phyloP scores from a whole-genome alignment of 768 basidiomycete species.

The Tephrocybe sp. region DNA sequence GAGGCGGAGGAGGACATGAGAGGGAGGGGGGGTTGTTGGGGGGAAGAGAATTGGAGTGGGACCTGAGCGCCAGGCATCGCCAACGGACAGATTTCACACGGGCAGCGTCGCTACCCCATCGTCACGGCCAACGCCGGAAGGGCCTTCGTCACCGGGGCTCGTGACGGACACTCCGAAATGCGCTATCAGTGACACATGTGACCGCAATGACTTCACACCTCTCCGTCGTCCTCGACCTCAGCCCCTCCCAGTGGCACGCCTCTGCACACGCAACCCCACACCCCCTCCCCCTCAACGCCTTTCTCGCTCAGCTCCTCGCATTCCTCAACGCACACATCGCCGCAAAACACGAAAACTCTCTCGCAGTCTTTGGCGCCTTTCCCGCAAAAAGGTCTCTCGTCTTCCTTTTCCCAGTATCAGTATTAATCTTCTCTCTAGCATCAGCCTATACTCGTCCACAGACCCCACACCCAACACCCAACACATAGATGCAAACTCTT shows the following conservation, averaged over 20 bases:
- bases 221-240: slow-evolving; percentile 82
- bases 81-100: slow-evolving; percentile 56
- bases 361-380: slow-evolving; percentile 89
- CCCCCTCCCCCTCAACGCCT: slow-evolving; percentile 60
- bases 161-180: slow-evolving; percentile 49
- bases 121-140: slow-evolving; percentile 60
- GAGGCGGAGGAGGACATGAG: slow-evolving; percentile 29
- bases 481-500: slow-evolving; percentile 71
- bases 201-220: slow-evolving; percentile 45
- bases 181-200: slow-evolving; percentile 24
- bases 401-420: neutral
- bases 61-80: slow-evolving; percentile 52
- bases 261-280: slow-evolving; percentile 35
- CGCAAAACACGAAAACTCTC: slow-evolving; percentile 83
- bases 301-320: slow-evolving; percentile 82
- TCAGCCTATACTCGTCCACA: slow-evolving; percentile 74
- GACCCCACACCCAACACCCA: slow-evolving; percentile 39
- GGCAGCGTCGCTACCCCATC: slow-evolving; percentile 54
- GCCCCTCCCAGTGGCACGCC: slow-evolving; percentile 83
- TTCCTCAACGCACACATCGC: slow-evolving; percentile 95
- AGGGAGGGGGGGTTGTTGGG: slow-evolving; percentile 29
- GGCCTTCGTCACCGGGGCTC: slow-evolving; percentile 54
- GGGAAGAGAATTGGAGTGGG: slow-evolving; percentile 40
- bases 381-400: slow-evolving; percentile 71
- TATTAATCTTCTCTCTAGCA: slow-evolving; percentile 37